Evolutionary conservation across 768 basidiomycete genomes (phyloP).

Genomic region (Phanerochaete carnosa): DNA sequence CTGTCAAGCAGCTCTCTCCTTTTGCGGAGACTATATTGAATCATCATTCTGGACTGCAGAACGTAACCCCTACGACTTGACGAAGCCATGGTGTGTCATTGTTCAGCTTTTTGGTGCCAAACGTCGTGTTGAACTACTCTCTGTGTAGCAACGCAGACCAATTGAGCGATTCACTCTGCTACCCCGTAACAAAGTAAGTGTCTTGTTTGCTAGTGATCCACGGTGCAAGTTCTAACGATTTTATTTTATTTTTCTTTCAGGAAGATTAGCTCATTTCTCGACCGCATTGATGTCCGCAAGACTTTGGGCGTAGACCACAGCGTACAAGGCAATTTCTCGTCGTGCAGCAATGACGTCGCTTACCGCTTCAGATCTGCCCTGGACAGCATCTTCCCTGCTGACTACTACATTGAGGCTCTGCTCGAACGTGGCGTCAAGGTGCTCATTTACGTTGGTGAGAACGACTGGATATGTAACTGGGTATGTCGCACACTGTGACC

Average conservation of each 20-base stretch:
- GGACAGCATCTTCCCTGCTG: slow-evolving; percentile 35
- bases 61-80: slow-evolving; percentile 67
- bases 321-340: slow-evolving; percentile 35
- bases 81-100: slow-evolving; percentile 26
- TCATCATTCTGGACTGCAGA: slow-evolving; percentile 28
- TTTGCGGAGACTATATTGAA: slow-evolving; percentile 32
- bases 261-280: slow-evolving; percentile 36
- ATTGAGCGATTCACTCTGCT: slow-evolving; percentile 60
- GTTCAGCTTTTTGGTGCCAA: too few species aligned
- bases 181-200: slow-evolving; percentile 48
- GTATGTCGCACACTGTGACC: slow-evolving; percentile 18
- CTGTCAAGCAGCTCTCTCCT: slow-evolving; percentile 37
- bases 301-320: slow-evolving; percentile 61
- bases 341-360: slow-evolving; percentile 40
- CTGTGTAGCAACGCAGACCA: slow-evolving; percentile 61
- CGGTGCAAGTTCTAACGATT: not conserved
- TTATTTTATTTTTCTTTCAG: slow-evolving; percentile 37
- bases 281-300: slow-evolving; percentile 48
- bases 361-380: slow-evolving; percentile 43
- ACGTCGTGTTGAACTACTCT: too few species aligned
- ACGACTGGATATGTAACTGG: slow-evolving; percentile 61
- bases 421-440: slow-evolving; percentile 53
- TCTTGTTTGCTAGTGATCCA: not conserved
- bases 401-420: slow-evolving; percentile 45
- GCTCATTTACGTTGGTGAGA: slow-evolving; percentile 52